These are phyloP conservation scores for Phytophthora pisi DNA, from an alignment of 352 stramenopile genomes.

Conservation along the genomic window DNA sequence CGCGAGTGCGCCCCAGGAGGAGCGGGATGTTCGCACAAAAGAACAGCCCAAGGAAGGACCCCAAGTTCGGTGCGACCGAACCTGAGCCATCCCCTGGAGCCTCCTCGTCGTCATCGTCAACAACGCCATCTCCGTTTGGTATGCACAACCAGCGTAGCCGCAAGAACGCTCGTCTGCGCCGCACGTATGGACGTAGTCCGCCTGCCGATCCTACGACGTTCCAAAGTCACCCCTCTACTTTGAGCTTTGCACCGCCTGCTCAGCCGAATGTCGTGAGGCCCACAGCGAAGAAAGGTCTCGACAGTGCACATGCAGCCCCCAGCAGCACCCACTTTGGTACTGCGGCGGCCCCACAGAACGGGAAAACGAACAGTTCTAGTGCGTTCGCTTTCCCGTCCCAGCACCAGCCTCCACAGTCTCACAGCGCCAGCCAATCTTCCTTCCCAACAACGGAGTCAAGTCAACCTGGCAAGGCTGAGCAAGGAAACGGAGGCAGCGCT, in stretches of 20 bases:
- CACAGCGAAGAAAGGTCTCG: slow-evolving; percentile 15
- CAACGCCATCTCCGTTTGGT: slow-evolving; percentile 38
- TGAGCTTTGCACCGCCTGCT: slow-evolving; percentile 17
- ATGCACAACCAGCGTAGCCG: slow-evolving; percentile 28
- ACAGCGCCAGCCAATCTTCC: not conserved
- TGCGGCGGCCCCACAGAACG: slow-evolving; percentile 1
- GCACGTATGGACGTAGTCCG: slow-evolving; percentile 30
- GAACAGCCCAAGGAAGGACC: slow-evolving; percentile 26
- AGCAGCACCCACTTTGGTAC: not conserved
- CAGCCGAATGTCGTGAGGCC: slow-evolving; percentile 9
- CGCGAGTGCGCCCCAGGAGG: slow-evolving; percentile 25
- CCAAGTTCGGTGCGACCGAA: slow-evolving; percentile 15
- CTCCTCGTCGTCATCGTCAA: slow-evolving; percentile 3
- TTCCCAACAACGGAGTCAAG: not conserved
- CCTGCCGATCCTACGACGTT: slow-evolving; percentile 54
- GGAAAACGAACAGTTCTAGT: not conserved
- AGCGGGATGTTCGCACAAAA: slow-evolving; percentile 44
- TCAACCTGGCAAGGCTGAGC: slow-evolving; percentile 13
- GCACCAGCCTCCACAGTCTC: not conserved
- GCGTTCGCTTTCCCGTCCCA: slow-evolving; percentile 4
- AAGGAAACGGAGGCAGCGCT: not conserved
- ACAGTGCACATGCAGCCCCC: slow-evolving; percentile 2
- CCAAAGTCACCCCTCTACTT: slow-evolving; percentile 15
- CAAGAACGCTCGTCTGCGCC: slow-evolving; percentile 39
- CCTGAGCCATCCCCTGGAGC: slow-evolving; percentile 26